Base-by-base conservation (phyloP, 352 stramenopile species). In the Aphanomyces stellatus region DNA sequence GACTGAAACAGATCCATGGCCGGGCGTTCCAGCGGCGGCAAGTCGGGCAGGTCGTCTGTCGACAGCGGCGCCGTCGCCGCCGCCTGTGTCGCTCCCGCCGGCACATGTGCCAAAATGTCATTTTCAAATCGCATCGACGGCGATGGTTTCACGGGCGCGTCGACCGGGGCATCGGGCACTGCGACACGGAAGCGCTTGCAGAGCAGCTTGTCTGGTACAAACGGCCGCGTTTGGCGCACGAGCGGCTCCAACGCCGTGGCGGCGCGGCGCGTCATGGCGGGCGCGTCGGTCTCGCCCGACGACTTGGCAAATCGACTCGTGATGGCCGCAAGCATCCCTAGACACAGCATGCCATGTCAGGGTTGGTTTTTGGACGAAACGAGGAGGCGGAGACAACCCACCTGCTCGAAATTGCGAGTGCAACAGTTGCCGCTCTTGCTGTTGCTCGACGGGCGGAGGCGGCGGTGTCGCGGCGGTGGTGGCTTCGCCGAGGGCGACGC, bases 151-250 rank as follows among this genome's bases (percentile, higher is more conserved):
- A 34, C 34, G 11, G 41, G 19, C 2, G 11, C 55, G 8, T 64
- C 55, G 1, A 74, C 67, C 0, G 74, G 73, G n/a, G 19, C 67
- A 46, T 70, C 74, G 25, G 71, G 37, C 34, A 82, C 90, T 37
- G 90, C 88, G 1, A 91, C 77, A 40, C 78, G 82, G 62, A 92
- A 95, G 4, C 86, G 86, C 66, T 95, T 95, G 71, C 86, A 93
- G 0, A 95, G 73, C 24, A 95, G 51, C 8, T 75, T 70, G 31
- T 80, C 82, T 4, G 86, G 86, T 27, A 87, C 76, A 82, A 84
- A 95, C 10, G 68, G 30, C 22, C 24, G 40, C 15, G 19, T 22
- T 65, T 30, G 15, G 2, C 69, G 51, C 33, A 67, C 51, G 8
- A 62, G 27, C 10, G 46, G 33, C 27, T 57, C 48, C 33, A 42